Evolutionary conservation across 2,329 filamentous ascomycete species (phyloP).

Genomic region (Aspergillus sp.): DNA sequence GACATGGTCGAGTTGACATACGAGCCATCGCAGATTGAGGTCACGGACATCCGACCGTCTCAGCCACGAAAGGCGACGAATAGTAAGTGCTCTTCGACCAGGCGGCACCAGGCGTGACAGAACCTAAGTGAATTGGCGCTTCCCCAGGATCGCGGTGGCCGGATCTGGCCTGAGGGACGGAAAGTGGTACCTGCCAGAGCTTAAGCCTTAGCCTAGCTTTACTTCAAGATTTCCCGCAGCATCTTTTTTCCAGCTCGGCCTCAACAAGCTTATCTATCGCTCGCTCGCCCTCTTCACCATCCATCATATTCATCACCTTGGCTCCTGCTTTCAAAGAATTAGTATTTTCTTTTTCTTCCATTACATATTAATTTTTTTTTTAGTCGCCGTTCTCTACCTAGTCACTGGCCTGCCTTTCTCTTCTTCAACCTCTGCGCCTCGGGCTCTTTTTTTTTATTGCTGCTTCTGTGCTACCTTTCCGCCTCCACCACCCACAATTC

Average conservation of each 20-base stretch:
- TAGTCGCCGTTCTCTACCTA: conserved; percentile 18
- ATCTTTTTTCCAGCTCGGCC: conserved; percentile 23
- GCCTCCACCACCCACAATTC: conserved; percentile 9
- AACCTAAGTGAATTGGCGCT: neutral
- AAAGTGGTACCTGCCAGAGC: neutral
- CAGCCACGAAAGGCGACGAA: neutral
- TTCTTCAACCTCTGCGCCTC: conserved; percentile 10
- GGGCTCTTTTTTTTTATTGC: conserved; percentile 5
- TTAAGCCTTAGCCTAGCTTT: conserved; percentile 2
- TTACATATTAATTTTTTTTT: conserved; percentile 18
- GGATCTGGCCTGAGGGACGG: neutral
- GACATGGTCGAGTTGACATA: neutral
- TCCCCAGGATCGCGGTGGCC: neutral
- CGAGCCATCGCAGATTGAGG: neutral
- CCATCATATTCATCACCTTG: conserved; percentile 18
- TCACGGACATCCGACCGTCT: neutral
- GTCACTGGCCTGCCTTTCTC: conserved; percentile 10
- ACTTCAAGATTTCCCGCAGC: conserved; percentile 16
- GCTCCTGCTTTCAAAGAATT: conserved; percentile 13
- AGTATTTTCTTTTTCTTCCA: conserved; percentile 25
- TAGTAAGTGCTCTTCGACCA: neutral
- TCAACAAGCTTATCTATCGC: conserved; percentile 3
- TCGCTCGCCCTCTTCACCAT: neutral
- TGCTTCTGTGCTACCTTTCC: conserved; percentile 15
- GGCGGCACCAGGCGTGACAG: neutral